Base-by-base conservation (phyloP, 208 protist genomes). In the Naegleria fowleri region DNA sequence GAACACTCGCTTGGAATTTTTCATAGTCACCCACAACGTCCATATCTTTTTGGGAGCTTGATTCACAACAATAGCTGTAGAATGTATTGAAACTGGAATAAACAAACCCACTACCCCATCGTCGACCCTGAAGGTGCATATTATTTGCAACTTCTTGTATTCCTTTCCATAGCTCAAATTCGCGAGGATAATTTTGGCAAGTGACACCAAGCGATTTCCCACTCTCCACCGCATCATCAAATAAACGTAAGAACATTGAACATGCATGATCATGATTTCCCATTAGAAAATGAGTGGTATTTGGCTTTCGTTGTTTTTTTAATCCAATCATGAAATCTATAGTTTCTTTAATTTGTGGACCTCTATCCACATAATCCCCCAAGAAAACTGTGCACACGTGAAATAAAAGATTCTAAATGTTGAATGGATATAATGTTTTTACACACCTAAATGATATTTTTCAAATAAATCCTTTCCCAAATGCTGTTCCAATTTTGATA, bases 291-390 rank as follows among this genome's bases (percentile, higher is more conserved):
- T 85, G 79, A 43, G 79, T 85, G 13, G n/a, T 85, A n/a, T 25
- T 25, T 43, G n/a, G 13, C 11, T 39, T 39, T 85, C 79, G 38
- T 16, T 43, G 11, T 25, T 85, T 33, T 19, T 85, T 43, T 25
- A 85, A 85, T 0, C 41, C 0, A 43, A 85, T 85, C 9, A 85
- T 43, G 9, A 13, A 85, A 22, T 85, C 79, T n/a, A 85, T 85
- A 22, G 79, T 85, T 43, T 85, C 79, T 36, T 43, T 43, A 85
- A 85, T 85, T 22, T 85, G 7, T 22, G n/a, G 22, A 2, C 79
- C 79, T 85, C 79, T 39, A 25, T 85, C 79, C 0, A 39, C n/a
- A 43, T 85, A 85, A 85, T 85, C 79, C 19, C 79, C 79, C 41
- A 79, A 33, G n/a, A 79, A 79, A 36, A 79, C 16, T 48, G 43